Evolutionary conservation across 2,329 filamentous ascomycete species (phyloP).

Genomic region (Peltaster fructicola): DNA sequence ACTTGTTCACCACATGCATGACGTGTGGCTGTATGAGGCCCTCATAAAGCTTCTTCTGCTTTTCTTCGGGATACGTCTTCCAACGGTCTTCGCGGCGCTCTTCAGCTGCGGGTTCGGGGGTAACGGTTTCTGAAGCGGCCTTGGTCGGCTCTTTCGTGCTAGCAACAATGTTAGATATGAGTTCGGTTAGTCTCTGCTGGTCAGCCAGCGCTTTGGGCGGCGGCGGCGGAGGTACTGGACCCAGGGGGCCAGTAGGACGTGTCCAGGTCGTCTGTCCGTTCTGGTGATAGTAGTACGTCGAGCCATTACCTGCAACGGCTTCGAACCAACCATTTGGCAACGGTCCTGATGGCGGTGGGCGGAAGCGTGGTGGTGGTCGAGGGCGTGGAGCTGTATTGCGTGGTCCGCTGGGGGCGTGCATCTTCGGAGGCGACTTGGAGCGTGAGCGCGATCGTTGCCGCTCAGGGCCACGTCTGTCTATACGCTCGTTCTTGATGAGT

Average conservation of each 20-base stretch:
- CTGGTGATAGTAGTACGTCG: conserved; percentile 72
- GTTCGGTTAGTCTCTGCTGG: conserved; percentile 59
- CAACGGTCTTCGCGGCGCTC: conserved; percentile 49
- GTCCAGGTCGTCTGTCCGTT: conserved; percentile 67
- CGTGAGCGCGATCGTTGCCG: conserved; percentile 31
- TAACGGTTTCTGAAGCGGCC: conserved; percentile 40
- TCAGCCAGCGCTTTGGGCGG: conserved; percentile 51
- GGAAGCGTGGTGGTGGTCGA: conserved; percentile 24
- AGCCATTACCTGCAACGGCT: conserved; percentile 51
- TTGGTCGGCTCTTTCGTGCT: conserved; percentile 46
- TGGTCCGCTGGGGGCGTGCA: conserved; percentile 34
- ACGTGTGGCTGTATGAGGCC: conserved; percentile 76
- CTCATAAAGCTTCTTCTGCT: conserved; percentile 90
- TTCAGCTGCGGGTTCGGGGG: conserved; percentile 40
- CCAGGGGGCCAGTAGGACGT: conserved; percentile 51
- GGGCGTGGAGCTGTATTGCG: conserved; percentile 37
- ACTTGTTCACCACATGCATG: conserved; percentile 73
- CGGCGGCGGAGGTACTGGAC: conserved; percentile 37
- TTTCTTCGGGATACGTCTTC: conserved; percentile 53
- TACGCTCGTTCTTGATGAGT: conserved; percentile 43
- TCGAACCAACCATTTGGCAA: conserved; percentile 78
- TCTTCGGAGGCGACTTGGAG: conserved; percentile 28
- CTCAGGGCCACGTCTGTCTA: conserved; percentile 37
- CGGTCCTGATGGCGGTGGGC: conserved; percentile 29
- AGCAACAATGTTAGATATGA: conserved; percentile 47